Evolutionary conservation across 768 basidiomycete genomes (phyloP), one percentile per base, ranked within the genome.

Genomic region (Pisolithus orientalis): DNA sequence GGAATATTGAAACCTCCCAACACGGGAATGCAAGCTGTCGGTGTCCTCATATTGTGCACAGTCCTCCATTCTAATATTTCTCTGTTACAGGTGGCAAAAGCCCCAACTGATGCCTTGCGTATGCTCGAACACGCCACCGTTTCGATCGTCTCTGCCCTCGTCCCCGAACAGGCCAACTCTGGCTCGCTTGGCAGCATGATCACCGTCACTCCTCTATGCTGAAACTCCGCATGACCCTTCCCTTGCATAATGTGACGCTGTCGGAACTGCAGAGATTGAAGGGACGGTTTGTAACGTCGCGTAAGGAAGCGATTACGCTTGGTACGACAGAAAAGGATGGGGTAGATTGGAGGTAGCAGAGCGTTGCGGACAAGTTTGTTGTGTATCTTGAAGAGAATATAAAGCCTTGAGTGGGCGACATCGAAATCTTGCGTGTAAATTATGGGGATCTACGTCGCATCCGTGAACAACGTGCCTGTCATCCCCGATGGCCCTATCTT

Each of bases 1-100:
- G 91, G 90, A 3, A 75, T 73, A 52, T 75, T 95, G 56, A 94
- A 90, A 66, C 87, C 90, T 6, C 92, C 94, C 1, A 96, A 93
- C 60, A 83, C 83, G 2, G 92, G 90, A 17, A 90, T 2, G 2
- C 21, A 21, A 21, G 21, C 21, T 21, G 21, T 21, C 21, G 21
- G 21, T 21, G 21, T 2, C 21, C 87, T 8, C 78, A 82, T 49
- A 75, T 77, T 8, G 92, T 90, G 62, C 54, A 83, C 75, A n/a
- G 43, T 8, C 17, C 46, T 40, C 38, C 53, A 21, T 47, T 39
- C 21, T 16, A 9, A 44, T 53, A 24, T 32, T 11, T 16, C 17
- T 6, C 17, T 28, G 17, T 11, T 31, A 14, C 65, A 96, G 94
- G 75, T 80, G 24, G 75, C 75, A 11, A 93, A 87, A 68, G 87